Base-by-base conservation (phyloP, 345 rosid genomes). In the Linum usitatissimum region DNA sequence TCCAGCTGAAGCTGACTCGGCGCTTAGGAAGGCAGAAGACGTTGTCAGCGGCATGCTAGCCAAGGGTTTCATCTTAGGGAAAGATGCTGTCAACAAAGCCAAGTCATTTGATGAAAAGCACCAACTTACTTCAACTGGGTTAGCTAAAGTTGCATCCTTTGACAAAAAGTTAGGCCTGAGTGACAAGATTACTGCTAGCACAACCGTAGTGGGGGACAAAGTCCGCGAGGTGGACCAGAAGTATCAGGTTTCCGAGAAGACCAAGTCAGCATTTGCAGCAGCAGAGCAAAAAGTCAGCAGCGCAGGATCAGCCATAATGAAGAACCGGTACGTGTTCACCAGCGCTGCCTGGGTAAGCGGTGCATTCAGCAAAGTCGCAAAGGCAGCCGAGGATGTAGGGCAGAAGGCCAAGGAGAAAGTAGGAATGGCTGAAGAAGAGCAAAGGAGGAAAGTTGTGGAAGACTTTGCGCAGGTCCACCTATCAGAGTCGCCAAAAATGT, bases 311-410 rank as follows among this genome's bases (percentile, higher is more conserved):
- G 96, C 99, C 45, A 84, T 93, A 65, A 93, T 93, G 97, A 87
- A 85, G 77, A 93, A 93, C 78, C 76, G 91, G 60, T 87, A 86
- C 68, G 83, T 93, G 9, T 82, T 84, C 67, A 80, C 95, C 0
- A 82, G 96, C 8, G 79, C 95, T 0, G 62, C 99, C 0, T 93
- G 96, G 96, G 95, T 87, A 18, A 76, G 95, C 0, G 99, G 95
- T 48, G 87, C 99, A 21, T 87, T 75, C 74, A 90, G 57, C 70
- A 90, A 74, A 79, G 97, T 87, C 4, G 87, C 87, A 9, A 86
- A 87, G 81, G 95, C 92, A 51, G 99, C 99, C 0, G 99, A 91
- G 18, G 97, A 93, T 30, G 97, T 93, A 9, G 95, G 99, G 31
- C 96, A 93, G 75, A 87, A 79, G 84, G 81, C 99, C 4, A 90